These are phyloP conservation scores for Fusarium brachygibbosum DNA, from an alignment of 2,329 filamentous ascomycete genomes.

Conservation along the genomic window DNA sequence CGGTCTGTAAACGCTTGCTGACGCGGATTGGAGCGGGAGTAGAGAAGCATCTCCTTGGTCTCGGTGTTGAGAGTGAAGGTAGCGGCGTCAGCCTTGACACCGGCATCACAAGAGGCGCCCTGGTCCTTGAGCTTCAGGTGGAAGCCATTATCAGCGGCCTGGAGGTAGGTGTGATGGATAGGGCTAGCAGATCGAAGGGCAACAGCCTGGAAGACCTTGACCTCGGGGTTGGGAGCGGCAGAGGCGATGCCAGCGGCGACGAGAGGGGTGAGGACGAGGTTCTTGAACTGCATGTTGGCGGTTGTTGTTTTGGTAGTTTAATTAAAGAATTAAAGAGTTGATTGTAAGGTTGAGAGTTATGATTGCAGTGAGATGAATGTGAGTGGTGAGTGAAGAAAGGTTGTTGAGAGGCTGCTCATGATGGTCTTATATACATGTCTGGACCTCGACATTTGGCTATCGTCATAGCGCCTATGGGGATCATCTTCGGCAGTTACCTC, in stretches of 20 bases:
- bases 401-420: neutral
- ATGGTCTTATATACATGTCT: slow-evolving; percentile 35
- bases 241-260: slow-evolving; percentile 48
- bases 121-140: slow-evolving; percentile 60
- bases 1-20: slow-evolving; percentile 69
- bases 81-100: slow-evolving; percentile 56
- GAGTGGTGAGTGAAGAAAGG: slow-evolving; percentile 16
- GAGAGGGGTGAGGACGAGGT: slow-evolving; percentile 45
- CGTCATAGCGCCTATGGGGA: slow-evolving; percentile 12
- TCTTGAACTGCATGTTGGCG: slow-evolving; percentile 50
- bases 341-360: neutral
- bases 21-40: slow-evolving; percentile 49
- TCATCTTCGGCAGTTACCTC: slow-evolving; percentile 4
- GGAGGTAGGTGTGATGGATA: slow-evolving; percentile 62
- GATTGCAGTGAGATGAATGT: slow-evolving; percentile 12
- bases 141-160: slow-evolving; percentile 61
- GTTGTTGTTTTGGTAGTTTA: slow-evolving; percentile 7
- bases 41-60: slow-evolving; percentile 64
- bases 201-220: slow-evolving; percentile 60
- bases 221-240: slow-evolving; percentile 44
- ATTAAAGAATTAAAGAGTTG: slow-evolving; percentile 2
- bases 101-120: slow-evolving; percentile 63
- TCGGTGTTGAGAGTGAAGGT: slow-evolving; percentile 63
- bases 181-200: slow-evolving; percentile 63
- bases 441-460: slow-evolving; percentile 7